phyloP scores from a whole-genome alignment of 1,284 basidiomycete genomes.

The Inonotus hispidus region DNA sequence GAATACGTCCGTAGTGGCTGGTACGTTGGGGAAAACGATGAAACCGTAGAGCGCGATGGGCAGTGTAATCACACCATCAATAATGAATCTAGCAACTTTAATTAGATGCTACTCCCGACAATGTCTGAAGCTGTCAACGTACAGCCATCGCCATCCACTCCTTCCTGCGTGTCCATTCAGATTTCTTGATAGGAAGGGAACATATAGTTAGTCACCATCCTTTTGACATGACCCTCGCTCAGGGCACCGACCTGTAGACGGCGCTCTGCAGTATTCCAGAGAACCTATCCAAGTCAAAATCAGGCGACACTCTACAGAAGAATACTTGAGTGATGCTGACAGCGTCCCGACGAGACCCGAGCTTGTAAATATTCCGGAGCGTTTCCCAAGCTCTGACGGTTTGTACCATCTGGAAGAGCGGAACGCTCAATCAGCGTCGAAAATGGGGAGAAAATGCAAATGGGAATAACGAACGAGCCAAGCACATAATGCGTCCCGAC shows the following conservation, averaged over 20 bases:
- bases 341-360: slow-evolving; percentile 61
- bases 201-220: neutral
- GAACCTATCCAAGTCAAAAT: slow-evolving; percentile 38
- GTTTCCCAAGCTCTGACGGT: slow-evolving; percentile 60
- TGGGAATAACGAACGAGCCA: slow-evolving; percentile 45
- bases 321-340: slow-evolving; percentile 31
- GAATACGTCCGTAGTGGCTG: slow-evolving; percentile 57
- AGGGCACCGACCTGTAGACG: slow-evolving; percentile 44
- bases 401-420: slow-evolving; percentile 57
- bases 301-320: neutral
- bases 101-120: neutral
- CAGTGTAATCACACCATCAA: slow-evolving; percentile 69
- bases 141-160: slow-evolving; percentile 72
- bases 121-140: slow-evolving; percentile 23
- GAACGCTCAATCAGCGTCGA: neutral
- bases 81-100: slow-evolving; percentile 48
- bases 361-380: slow-evolving; percentile 66
- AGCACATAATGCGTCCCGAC: slow-evolving; percentile 72
- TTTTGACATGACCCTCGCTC: neutral
- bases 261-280: slow-evolving; percentile 67
- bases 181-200: slow-evolving; percentile 34
- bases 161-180: slow-evolving; percentile 53
- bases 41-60: slow-evolving; percentile 72
- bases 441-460: neutral
- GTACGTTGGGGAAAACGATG: slow-evolving; percentile 67